phyloP scores from a whole-genome alignment of 2,329 filamentous ascomycete genomes.

The Fusarium circinatum region DNA sequence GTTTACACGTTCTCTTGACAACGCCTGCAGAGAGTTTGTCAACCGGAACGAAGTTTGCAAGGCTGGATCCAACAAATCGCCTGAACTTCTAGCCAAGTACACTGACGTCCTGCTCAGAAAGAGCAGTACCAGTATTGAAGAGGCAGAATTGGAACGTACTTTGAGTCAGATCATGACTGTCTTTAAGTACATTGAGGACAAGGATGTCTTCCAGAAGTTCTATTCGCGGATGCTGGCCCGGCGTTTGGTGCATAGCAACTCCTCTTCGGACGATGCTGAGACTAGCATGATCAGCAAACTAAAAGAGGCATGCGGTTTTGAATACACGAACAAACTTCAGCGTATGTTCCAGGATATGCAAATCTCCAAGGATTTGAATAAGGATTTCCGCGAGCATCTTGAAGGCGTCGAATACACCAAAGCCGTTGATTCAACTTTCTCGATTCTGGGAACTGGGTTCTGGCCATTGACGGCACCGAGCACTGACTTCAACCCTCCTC shows the following conservation, averaged over 20 bases:
- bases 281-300: conserved; percentile 99
- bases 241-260: conserved; percentile 92
- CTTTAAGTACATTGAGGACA: conserved; percentile 99
- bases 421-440: conserved; percentile 85
- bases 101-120: conserved; percentile 93
- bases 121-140: conserved; percentile 90
- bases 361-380: conserved; percentile 96
- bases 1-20: conserved; percentile 95
- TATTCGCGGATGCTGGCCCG: conserved; percentile 97
- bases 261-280: conserved; percentile 95
- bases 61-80: conserved; percentile 90
- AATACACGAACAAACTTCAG: conserved; percentile 99
- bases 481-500: conserved; percentile 88
- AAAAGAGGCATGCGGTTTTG: conserved; percentile 97
- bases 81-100: conserved; percentile 94
- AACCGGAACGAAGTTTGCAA: conserved; percentile 98
- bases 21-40: conserved; percentile 97
- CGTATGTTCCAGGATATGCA: conserved; percentile 99
- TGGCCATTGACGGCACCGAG: conserved; percentile 91
- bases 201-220: conserved; percentile 99
- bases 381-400: conserved; percentile 82
- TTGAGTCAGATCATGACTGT: conserved; percentile 97
- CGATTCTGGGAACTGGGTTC: conserved; percentile 94
- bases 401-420: conserved; percentile 68
- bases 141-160: conserved; percentile 90